A percentile compares a stretch with the other conserved stretches of the same genome.
Evolutionary conservation across 2,329 filamentous ascomycete genomes (phyloP).

Genomic region (Botrytis sinoallii): DNA sequence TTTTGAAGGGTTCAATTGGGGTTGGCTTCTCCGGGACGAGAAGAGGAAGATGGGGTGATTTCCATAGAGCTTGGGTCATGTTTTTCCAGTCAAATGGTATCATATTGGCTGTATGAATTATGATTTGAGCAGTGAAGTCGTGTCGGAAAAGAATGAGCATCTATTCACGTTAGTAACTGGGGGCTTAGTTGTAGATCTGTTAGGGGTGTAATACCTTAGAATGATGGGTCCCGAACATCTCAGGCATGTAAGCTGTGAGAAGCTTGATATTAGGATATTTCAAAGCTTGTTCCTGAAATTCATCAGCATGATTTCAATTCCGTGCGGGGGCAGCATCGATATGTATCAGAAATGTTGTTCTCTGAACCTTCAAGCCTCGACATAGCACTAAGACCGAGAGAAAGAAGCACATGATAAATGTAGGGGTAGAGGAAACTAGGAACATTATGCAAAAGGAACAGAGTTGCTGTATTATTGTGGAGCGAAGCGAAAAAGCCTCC

Average conservation of each 20-base stretch:
- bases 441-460: not conserved
- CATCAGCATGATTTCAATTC: not conserved
- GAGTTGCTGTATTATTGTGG: not conserved
- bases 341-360: not conserved
- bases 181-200: not conserved
- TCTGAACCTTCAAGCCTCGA: not conserved
- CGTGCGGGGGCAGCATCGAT: not conserved
- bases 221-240: slow-evolving; percentile 82
- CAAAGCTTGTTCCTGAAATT: slow-evolving; percentile 54
- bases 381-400: not conserved
- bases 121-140: slow-evolving; percentile 71
- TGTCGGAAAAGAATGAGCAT: slow-evolving; percentile 82
- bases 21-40: not conserved
- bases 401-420: not conserved
- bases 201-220: slow-evolving; percentile 33
- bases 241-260: slow-evolving; percentile 74
- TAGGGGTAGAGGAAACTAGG: not conserved
- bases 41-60: slow-evolving; percentile 64
- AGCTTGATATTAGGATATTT: slow-evolving; percentile 66
- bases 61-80: slow-evolving; percentile 83
- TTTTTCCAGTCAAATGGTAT: slow-evolving; percentile 84
- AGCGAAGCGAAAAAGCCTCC: not conserved
- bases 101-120: slow-evolving; percentile 91
- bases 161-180: slow-evolving; percentile 46
- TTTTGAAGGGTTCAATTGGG: slow-evolving; percentile 23